These are phyloP conservation scores for Capsella bursapastoris DNA, from an alignment of 345 rosid genomes.

Conservation along the genomic window DNA sequence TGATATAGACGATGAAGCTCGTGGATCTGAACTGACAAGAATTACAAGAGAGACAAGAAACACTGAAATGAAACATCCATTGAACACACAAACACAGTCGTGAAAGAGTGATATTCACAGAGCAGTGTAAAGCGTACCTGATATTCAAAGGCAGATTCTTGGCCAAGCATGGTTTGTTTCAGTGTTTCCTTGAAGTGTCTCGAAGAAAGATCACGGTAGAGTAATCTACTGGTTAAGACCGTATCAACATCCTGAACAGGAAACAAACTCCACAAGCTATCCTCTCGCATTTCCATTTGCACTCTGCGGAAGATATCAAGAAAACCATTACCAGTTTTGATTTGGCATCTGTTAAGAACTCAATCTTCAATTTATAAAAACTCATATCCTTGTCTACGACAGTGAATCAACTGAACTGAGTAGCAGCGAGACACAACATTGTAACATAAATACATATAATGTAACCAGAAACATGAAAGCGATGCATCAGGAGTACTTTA, in stretches of 20 bases:
- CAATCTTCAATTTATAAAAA: not conserved
- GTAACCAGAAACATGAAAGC: not conserved
- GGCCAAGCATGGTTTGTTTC: slow-evolving; percentile 57
- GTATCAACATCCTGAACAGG: slow-evolving; percentile 37
- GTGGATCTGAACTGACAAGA: slow-evolving; percentile 46
- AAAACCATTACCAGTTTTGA: not conserved
- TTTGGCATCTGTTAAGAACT: not conserved
- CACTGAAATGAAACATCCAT: not conserved
- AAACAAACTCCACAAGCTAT: slow-evolving; percentile 36
- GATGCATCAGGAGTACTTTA: not conserved
- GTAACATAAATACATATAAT: not conserved
- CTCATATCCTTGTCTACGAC: not conserved
- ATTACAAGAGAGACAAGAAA: slow-evolving; percentile 13
- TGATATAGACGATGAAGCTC: slow-evolving; percentile 62
- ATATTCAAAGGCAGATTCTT: slow-evolving; percentile 53
- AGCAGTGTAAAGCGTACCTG: slow-evolving; percentile 45
- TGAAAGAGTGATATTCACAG: not conserved
- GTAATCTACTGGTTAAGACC: slow-evolving; percentile 28
- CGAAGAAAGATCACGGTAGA: slow-evolving; percentile 35
- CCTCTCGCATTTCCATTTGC: slow-evolving; percentile 20
- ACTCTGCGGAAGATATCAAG: not conserved
- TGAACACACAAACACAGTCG: not conserved
- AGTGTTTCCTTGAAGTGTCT: slow-evolving; percentile 43
- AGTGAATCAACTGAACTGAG: not conserved
- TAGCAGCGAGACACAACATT: not conserved